phyloP scores from a whole-genome alignment of 1,139 yeast genomes.

The Diutina sp. region DNA sequence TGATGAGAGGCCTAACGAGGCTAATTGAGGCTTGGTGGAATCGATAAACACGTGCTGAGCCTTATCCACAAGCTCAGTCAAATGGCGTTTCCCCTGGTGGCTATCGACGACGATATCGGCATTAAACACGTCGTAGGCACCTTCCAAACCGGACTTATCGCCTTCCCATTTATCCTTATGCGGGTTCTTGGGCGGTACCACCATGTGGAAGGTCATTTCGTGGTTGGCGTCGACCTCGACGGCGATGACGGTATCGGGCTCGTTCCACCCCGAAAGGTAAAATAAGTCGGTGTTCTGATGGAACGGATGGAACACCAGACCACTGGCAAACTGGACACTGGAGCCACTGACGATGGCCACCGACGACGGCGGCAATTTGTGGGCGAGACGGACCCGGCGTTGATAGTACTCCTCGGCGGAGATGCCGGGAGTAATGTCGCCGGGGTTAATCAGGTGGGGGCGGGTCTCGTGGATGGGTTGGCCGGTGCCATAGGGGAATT shows the following conservation, averaged over 20 bases:
- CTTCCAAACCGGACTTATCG: conserved; percentile 72
- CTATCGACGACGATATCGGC: conserved; percentile 64
- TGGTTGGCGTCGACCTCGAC: conserved; percentile 49
- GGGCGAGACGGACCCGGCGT: conserved; percentile 49
- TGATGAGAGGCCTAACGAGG: background rate
- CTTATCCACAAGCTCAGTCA: conserved; percentile 32
- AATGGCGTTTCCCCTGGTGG: conserved; percentile 24
- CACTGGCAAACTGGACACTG: conserved; percentile 65
- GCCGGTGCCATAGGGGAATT: conserved; percentile 23
- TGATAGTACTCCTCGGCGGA: conserved; percentile 69
- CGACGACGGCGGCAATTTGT: conserved; percentile 47
- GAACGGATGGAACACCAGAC: conserved; percentile 82
- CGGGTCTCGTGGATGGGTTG: conserved; percentile 84
- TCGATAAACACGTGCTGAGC: conserved; percentile 38
- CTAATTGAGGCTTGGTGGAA: conserved; percentile 17
- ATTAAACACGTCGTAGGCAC: conserved; percentile 72
- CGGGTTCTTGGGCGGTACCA: conserved; percentile 77
- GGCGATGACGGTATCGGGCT: conserved; percentile 72
- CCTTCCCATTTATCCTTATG: conserved; percentile 92
- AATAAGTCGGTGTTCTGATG: conserved; percentile 84
- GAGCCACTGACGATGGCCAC: conserved; percentile 68
- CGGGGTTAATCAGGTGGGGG: conserved; percentile 55
- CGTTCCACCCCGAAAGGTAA: conserved; percentile 87
- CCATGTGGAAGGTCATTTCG: conserved; percentile 54
- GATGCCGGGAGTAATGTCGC: conserved; percentile 84